A percentile compares a stretch with the other conserved stretches of the same genome.
Evolutionary conservation across 1,284 basidiomycete genomes (phyloP).

Genomic region (Sphagnurus paluster): DNA sequence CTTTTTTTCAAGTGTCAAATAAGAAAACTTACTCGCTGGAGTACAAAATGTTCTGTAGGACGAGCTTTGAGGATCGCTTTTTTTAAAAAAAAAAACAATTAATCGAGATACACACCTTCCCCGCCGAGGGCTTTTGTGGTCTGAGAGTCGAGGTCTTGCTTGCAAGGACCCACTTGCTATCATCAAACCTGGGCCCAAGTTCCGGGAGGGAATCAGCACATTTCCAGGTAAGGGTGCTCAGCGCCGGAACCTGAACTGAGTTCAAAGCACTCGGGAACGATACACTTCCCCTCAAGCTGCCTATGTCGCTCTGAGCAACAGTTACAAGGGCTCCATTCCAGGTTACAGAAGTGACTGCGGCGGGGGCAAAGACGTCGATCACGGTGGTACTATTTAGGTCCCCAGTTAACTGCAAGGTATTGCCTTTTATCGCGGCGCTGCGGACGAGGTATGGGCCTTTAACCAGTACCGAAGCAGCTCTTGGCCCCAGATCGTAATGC

Average conservation of each 20-base stretch:
- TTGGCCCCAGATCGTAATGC: constrained; percentile 33
- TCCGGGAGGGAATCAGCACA: constrained; percentile 46
- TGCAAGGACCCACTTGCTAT: constrained; percentile 40
- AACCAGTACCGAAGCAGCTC: constrained; percentile 37
- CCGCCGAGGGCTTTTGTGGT: constrained; percentile 39
- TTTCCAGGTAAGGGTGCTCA: constrained; percentile 37
- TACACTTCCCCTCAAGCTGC: constrained; percentile 30
- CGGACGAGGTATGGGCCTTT: constrained; percentile 50
- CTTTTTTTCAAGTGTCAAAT: neutral
- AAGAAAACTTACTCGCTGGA: constrained; percentile 35
- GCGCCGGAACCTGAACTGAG: constrained; percentile 29
- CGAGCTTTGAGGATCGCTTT: neutral
- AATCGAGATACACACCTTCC: constrained; percentile 30
- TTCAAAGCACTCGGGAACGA: constrained; percentile 23
- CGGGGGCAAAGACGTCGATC: constrained; percentile 39
- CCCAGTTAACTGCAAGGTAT: constrained; percentile 36
- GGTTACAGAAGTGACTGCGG: constrained; percentile 31
- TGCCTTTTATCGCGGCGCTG: constrained; percentile 33
- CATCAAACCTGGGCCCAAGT: constrained; percentile 34
- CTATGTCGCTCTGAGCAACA: constrained; percentile 24
- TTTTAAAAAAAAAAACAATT: neutral
- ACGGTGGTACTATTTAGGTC: constrained; percentile 42
- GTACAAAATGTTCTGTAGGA: constrained; percentile 34
- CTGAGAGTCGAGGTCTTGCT: constrained; percentile 43
- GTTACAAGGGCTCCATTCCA: constrained; percentile 43